Base-by-base conservation (phyloP, 352 stramenopile species). In the Phytophthora cryptogea region DNA sequence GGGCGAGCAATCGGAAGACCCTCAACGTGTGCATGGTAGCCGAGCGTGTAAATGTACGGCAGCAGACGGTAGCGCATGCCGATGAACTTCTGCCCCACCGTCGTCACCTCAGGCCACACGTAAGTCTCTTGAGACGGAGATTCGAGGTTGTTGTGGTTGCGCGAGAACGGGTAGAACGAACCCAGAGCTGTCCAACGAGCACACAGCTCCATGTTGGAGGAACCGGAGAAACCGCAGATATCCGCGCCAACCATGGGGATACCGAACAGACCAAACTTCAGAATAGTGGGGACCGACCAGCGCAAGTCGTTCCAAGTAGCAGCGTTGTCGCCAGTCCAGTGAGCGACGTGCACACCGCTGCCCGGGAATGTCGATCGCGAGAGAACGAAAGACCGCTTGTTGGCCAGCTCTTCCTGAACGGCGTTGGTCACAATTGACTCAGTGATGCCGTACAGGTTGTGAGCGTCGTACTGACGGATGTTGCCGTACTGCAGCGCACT, bases 221-320 rank as follows among this genome's bases (percentile, higher is more conserved):
- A 47, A 16, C 70, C 68, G 0, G 45, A 66, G 54, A 94, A 93
- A 8, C 83, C 83, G 20, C 82, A 92, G 23, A 91, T 91, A 31
- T 95, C 86, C 3, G 86, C 74, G 9, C 86, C 86, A 2, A 92
- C 74, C 83, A 95, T 93, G 7, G 84, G 82, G 50, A 95, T 86
- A 9, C 83, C 81, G 42, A 88, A 93, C 4, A 95, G 39, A 14
- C 81, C 81, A 20, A 93, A 88, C 36, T 88, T 82, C 5, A 92
- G 61, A 30, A 93, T 83, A 4, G 76, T 71, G 20, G 77, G 66
- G 28, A 95, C 73, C 39, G 74, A 90, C 66, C 76, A 86, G 16
- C 76, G 71, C 8, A 95, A 50, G 60, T 95, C 86, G 47, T 90
- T 74, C 86, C 86, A 95, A 32, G 72, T 89, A 0, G 86, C 81